Base-by-base conservation (phyloP, 2,329 filamentous ascomycete genomes). In the Periconia macrospinosa region DNA sequence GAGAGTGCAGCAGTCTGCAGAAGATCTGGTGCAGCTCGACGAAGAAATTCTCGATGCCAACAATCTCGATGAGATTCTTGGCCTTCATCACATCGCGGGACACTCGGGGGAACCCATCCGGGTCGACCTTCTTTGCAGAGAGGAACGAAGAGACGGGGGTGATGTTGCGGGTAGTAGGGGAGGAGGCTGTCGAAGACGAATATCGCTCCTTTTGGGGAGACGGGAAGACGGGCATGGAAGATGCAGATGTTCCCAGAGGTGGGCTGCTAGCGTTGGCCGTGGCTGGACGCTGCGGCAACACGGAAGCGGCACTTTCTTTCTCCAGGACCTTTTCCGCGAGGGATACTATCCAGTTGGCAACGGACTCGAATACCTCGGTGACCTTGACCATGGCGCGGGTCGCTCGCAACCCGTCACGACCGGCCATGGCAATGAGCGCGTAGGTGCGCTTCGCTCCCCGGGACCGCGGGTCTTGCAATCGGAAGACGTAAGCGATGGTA, bases 401-500 rank as follows among this genome's bases (percentile, higher is more conserved):
- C 27, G 73, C 78, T 50, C 80, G 76, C 72, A 81, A 82, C 52
- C 82, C 79, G 53, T 84, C 82, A 52, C 79, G 81, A 2, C 82
- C 82, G 6, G 80, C 81, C 49, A 85, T 75, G 13, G 82, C 82
- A 48, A 85, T 76, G 27, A 85, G 74, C 1, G 83, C 82, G 68
- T 85, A 85, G 37, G 78, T 81, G 50, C 83, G 78, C 54, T 79
- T 76, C 54, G 81, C 78, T 35, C 83, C 83, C 51, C 83, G 80
- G 10, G 83, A 82, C 67, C 82, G 79, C 15, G 81, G 81, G 61
- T 85, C 83, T 14, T 80, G 79, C 17, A 85, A 76, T 43, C 82
- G 81, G 67, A 85, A 85, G 41, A 83, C 78, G 63, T 83, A 85
- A 41, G 83, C 82, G 49, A 85, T 82, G 17, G 82, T 84, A 70